Conservation (phyloP, 805 yeast species). For the Sugiyamaella boreocaroliniensis region DNA sequence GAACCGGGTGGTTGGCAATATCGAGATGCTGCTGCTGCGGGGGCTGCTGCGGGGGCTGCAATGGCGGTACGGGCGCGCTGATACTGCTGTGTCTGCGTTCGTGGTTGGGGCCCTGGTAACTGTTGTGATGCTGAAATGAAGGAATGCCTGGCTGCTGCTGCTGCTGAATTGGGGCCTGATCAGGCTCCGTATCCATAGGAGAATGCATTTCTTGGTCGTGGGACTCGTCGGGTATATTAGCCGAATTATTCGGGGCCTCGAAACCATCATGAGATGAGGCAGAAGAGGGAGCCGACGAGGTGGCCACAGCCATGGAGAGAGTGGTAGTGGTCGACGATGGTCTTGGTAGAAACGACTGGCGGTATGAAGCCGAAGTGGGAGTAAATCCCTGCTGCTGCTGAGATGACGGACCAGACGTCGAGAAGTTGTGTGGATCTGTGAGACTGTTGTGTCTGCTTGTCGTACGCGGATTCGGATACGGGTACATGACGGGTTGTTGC, state of each 20-base stretch:
- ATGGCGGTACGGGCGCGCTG: constrained; percentile 15
- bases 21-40: constrained; percentile 36
- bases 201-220: neutral
- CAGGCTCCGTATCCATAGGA: neutral
- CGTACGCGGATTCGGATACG: constrained; percentile 9
- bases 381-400: neutral
- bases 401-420: constrained; percentile 1
- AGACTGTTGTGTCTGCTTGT: constrained; percentile 9
- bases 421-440: constrained; percentile 21
- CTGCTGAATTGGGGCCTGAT: neutral
- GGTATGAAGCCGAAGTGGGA: neutral
- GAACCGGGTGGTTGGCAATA: constrained; percentile 76
- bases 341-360: constrained; percentile 33
- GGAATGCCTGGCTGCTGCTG: neutral
- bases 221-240: neutral
- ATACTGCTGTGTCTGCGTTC: constrained; percentile 32
- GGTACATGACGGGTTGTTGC: constrained; percentile 5
- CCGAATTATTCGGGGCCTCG: neutral
- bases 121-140: neutral
- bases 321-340: constrained; percentile 29
- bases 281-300: constrained; percentile 34
- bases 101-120: neutral
- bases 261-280: constrained; percentile 14
- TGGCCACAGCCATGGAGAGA: constrained; percentile 14
- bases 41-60: neutral